phyloP scores from a whole-genome alignment of 1,284 basidiomycete genomes.

The Trichosporon ovoides region DNA sequence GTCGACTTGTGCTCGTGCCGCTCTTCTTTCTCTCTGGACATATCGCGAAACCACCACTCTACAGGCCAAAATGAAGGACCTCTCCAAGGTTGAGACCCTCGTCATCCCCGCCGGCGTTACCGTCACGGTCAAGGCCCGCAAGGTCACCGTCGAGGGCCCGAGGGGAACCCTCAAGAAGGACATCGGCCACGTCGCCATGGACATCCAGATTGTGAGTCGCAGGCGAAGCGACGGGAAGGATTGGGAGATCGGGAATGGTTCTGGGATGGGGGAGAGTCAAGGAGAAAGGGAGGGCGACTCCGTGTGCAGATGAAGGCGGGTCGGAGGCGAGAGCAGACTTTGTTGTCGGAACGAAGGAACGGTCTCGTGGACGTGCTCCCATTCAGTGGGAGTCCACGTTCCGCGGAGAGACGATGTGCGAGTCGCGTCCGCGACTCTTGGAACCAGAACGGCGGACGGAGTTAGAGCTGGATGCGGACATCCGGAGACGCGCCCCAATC shows the following conservation, averaged over 20 bases:
- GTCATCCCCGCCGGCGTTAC: slow-evolving; percentile 79
- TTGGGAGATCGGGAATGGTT: not conserved
- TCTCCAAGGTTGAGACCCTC: slow-evolving; percentile 68
- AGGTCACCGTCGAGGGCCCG: slow-evolving; percentile 83
- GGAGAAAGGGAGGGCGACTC: not conserved
- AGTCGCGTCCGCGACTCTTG: not conserved
- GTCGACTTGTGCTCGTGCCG: not conserved
- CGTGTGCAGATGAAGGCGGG: too few relatives aligned
- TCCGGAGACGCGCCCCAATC: not conserved
- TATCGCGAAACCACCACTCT: not conserved
- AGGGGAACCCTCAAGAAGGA: slow-evolving; percentile 85
- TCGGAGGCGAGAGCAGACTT: too few relatives aligned
- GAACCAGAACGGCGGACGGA: not conserved
- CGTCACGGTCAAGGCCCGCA: slow-evolving; percentile 77
- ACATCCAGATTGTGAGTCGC: slow-evolving; percentile 71
- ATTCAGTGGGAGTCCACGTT: too few relatives aligned
- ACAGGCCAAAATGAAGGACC: slow-evolving; percentile 50
- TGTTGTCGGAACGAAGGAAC: too few relatives aligned
- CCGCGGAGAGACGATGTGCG: too few relatives aligned
- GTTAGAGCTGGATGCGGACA: not conserved
- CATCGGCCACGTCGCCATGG: slow-evolving; percentile 93
- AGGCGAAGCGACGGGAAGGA: not conserved
- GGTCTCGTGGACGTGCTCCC: too few relatives aligned
- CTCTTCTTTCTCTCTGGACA: slow-evolving; percentile 1
- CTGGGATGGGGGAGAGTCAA: not conserved